Percentiles rank a stretch among this genome's conserved stretches.
Conservation (phyloP, 768 basidiomycete genomes). For the Cystofilobasidium macerans region DNA sequence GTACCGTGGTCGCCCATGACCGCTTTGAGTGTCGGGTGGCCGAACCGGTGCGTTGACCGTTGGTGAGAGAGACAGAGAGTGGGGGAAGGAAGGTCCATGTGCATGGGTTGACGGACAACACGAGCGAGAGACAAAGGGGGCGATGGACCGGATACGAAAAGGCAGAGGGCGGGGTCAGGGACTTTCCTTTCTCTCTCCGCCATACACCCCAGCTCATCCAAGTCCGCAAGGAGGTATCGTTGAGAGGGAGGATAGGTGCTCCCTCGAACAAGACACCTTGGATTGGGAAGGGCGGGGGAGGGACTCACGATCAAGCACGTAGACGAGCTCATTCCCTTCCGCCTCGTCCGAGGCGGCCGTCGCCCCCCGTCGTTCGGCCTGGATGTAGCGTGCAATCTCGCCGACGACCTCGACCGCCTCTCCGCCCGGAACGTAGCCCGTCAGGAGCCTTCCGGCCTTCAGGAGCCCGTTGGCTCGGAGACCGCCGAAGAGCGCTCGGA, state of each 20-base stretch:
- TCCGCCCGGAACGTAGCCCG: conserved; percentile 82
- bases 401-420: conserved; percentile 61
- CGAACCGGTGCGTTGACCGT: too few species aligned
- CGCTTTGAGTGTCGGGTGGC: conserved; percentile 46
- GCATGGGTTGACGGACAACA: too few species aligned
- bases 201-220: too few species aligned
- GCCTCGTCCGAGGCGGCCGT: too few species aligned
- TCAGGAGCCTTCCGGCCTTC: conserved; percentile 60
- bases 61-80: too few species aligned
- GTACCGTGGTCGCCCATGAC: conserved; percentile 87
- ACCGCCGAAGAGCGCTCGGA: conserved; percentile 59
- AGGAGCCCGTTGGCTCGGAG: conserved; percentile 71
- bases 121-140: neutral
- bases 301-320: conserved; percentile 79
- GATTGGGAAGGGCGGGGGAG: neutral
- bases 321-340: conserved; percentile 50
- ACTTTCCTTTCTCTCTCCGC: too few species aligned
- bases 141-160: too few species aligned
- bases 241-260: too few species aligned
- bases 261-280: too few species aligned
- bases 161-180: too few species aligned
- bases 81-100: too few species aligned
- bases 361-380: neutral
- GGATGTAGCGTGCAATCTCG: conserved; percentile 51
- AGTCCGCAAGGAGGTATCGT: too few species aligned